Percentiles rank a stretch among this genome's conserved stretches.
Conservation (phyloP, 768 basidiomycete genomes). For the Serendipita sp. region DNA sequence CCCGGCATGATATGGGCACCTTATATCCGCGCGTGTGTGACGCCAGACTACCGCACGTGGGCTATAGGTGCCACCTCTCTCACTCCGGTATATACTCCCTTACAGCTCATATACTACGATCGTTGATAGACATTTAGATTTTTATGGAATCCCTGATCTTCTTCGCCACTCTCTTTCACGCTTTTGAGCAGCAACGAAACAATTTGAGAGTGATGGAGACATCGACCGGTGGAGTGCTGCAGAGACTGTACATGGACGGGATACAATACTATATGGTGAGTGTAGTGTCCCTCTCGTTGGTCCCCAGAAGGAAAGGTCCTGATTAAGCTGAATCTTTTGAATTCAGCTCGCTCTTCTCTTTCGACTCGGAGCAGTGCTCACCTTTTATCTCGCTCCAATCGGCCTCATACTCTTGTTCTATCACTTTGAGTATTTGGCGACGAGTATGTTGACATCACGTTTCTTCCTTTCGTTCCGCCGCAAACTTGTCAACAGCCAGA, state of each 20-base stretch:
- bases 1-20: neutral
- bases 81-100: neutral
- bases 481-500: neutral
- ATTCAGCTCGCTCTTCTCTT: neutral
- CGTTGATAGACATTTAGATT: neutral
- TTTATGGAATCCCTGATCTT: neutral
- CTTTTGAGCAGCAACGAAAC: neutral
- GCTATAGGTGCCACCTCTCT: neutral
- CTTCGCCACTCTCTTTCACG: neutral
- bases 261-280: neutral
- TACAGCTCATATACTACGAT: neutral
- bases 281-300: neutral
- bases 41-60: neutral
- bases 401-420: neutral
- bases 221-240: neutral
- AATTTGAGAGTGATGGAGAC: neutral
- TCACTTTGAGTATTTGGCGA: neutral
- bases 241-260: neutral
- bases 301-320: no score
- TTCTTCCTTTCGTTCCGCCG: neutral
- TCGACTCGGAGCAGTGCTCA: neutral
- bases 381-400: neutral
- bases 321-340: neutral
- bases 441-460: neutral
- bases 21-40: neutral